Conservation (phyloP, 129 eudicot genomes). For the Dittrichia graveolens region DNA sequence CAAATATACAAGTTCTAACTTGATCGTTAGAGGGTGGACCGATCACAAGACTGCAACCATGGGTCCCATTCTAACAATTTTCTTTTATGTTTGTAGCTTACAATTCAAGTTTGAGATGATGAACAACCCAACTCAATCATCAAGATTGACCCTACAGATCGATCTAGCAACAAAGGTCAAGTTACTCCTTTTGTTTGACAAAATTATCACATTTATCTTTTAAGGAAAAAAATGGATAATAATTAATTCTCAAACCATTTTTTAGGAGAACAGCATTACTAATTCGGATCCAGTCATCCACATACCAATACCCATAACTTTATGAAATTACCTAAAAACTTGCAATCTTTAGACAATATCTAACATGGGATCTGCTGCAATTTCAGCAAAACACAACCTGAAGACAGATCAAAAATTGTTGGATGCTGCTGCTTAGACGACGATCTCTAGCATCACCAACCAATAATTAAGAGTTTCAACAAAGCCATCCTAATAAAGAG, state of each 20-base stretch:
- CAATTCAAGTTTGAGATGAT: too few relatives aligned
- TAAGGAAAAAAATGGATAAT: neutral
- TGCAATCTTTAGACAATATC: neutral
- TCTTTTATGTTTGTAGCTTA: too few relatives aligned
- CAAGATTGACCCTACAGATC: too few relatives aligned
- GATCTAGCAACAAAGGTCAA: too few relatives aligned
- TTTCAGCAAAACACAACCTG: too few relatives aligned
- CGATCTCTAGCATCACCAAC: constrained; percentile 52
- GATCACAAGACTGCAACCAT: too few relatives aligned
- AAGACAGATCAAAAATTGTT: too few relatives aligned
- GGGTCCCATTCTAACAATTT: too few relatives aligned
- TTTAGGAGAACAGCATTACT: neutral
- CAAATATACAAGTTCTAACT: too few relatives aligned
- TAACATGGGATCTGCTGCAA: neutral
- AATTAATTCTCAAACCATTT: neutral
- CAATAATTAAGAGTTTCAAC: constrained; percentile 82
- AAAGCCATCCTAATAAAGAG: constrained; percentile 92
- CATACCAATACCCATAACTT: neutral
- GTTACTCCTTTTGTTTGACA: neutral
- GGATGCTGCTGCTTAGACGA: too few relatives aligned
- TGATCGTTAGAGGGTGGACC: too few relatives aligned
- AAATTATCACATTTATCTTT: neutral
- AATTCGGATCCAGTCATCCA: neutral
- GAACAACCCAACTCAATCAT: neutral
- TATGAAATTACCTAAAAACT: neutral